Percentiles rank a stretch among this genome's conserved stretches.
Evolutionary conservation across 106 monocot genomes (phyloP).

Genomic region (Dioscorea dumetorum): DNA sequence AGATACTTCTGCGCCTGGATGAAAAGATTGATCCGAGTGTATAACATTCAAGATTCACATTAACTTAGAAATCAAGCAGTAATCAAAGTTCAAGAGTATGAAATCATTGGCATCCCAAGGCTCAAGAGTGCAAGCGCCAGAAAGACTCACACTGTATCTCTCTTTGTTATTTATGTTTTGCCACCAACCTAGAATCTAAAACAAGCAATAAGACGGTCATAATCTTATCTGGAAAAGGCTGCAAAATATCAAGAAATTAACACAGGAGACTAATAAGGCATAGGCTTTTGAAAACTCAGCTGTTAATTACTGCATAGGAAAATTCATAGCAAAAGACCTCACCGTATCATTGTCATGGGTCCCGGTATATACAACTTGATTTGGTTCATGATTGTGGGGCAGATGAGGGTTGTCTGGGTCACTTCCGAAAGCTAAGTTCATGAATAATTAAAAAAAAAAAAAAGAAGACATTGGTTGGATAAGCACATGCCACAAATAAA

Average conservation of each 20-base stretch:
- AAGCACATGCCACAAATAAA: background rate
- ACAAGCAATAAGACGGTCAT: background rate
- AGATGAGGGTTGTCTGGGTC: slow-evolving; percentile 80
- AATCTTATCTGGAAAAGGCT: background rate
- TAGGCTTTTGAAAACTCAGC: too few relatives aligned
- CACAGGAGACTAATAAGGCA: too few relatives aligned
- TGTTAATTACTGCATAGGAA: too few relatives aligned
- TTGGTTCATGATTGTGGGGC: slow-evolving; percentile 80
- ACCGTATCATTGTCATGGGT: slow-evolving; percentile 99
- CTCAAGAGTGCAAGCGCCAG: background rate
- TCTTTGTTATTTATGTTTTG: slow-evolving; percentile 47
- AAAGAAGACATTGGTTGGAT: background rate
- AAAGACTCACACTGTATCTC: slow-evolving; percentile 53
- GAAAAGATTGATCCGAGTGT: slow-evolving; percentile 5
- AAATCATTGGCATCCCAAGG: too few relatives aligned
- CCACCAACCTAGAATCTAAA: slow-evolving; percentile 93
- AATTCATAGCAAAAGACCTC: slow-evolving; percentile 5
- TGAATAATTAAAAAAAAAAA: background rate
- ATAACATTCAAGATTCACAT: background rate
- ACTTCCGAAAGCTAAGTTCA: slow-evolving; percentile 61
- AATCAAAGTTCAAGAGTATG: background rate
- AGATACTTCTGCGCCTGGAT: slow-evolving; percentile 63
- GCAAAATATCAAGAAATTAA: too few relatives aligned
- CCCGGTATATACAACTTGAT: slow-evolving; percentile 98
- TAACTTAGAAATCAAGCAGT: background rate